Evolutionary conservation across 2,329 filamentous ascomycete genomes (phyloP), one percentile per base, ranked within the genome.

Genomic region (Blastomyces parvus): DNA sequence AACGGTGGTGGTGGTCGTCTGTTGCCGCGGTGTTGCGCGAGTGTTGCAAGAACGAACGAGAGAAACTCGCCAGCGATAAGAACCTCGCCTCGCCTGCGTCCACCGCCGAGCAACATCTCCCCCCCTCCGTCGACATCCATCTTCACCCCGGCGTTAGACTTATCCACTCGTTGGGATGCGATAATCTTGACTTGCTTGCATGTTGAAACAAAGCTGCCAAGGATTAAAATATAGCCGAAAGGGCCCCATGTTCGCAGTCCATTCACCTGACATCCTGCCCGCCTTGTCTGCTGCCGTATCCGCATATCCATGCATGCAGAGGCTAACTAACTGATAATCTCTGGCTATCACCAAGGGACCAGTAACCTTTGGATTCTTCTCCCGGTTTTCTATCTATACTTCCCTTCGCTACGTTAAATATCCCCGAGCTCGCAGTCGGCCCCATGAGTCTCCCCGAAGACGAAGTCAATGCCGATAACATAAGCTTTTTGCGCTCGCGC

Each of bases 371-470:
- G 11, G n/a, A 56, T n/a, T 38, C 30, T n/a, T 38, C 30, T 9
- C 30, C 17, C 2, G 38, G 17, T 38, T 30, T 69, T 17, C 67
- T 72, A 52, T 66, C 70, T 25, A 62, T 68, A n/a, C 48, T 33
- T 19, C 9, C 64, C 71, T 42, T 70, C 63, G 57, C 69, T 73
- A 33, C 55, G 11, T 40, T 82, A 83, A n/a, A n/a, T n/a, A n/a
- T 80, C 50, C 76, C 80, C 63, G 79, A 82, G 67, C 76, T 82
- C 63, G 79, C 81, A 58, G 72, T 78, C 42, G 81, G 80, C 48
- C 74, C 82, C 59, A 77, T 77, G 64, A 79, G 75, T 19, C 73
- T 74, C 63, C 73, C 74, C 52, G 78, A 77, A 69, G 75, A 81
- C 67, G 77, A 78, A 65, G 78, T 74, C 62, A 72, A 78, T 58